Percentiles rank a stretch among this genome's conserved stretches.
Conservation (phyloP, 495 filamentous ascomycete genomes). For the Penicillium crystallinum region DNA sequence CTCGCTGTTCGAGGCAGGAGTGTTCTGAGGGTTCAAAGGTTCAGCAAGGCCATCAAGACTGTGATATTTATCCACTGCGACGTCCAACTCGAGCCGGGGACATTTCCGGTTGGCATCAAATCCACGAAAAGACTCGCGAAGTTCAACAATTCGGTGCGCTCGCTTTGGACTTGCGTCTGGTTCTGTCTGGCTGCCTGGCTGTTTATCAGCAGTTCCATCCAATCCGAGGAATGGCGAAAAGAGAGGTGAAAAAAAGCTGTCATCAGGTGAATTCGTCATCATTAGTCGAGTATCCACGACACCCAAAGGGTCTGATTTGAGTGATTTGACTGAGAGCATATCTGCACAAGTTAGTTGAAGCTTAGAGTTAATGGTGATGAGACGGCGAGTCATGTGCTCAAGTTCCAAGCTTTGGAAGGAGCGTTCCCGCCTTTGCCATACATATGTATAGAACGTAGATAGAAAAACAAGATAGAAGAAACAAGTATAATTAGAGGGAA, state of each 20-base stretch:
- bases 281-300: conserved; percentile 18
- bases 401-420: conserved; percentile 5
- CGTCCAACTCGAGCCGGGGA: conserved; percentile 19
- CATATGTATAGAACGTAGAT: conserved; percentile 1
- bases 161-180: not conserved
- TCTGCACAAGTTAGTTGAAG: not conserved
- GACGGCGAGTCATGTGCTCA: not conserved
- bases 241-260: conserved; percentile 3
- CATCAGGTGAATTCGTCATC: not conserved
- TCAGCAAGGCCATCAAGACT: conserved; percentile 15
- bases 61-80: conserved; percentile 18
- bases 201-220: not conserved
- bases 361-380: conserved; percentile 1
- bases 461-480: not conserved
- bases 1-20: conserved; percentile 19
- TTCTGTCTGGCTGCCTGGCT: not conserved
- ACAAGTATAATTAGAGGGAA: conserved; percentile 16
- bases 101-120: not conserved
- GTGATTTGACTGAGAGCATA: conserved; percentile 12
- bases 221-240: conserved; percentile 9
- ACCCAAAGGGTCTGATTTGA: conserved; percentile 19
- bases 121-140: conserved; percentile 1
- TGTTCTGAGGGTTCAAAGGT: conserved; percentile 21
- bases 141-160: not conserved
- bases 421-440: not conserved